phyloP scores from a whole-genome alignment of 1,284 basidiomycete species.

The Leccinum pachyderme region DNA sequence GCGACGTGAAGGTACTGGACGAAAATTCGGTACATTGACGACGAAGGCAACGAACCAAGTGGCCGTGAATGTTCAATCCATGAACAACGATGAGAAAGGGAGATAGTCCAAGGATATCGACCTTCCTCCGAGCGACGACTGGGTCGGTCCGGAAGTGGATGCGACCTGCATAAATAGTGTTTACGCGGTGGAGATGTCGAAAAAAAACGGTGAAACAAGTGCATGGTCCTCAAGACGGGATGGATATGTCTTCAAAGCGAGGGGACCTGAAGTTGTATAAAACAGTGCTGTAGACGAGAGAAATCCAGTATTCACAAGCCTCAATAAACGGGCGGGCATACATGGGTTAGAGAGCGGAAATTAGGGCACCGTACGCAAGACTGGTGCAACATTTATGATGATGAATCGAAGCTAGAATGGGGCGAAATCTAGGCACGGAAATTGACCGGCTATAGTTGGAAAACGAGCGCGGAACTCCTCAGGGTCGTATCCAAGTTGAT shows the following conservation, averaged over 20 bases:
- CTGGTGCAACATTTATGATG: slow-evolving; percentile 33
- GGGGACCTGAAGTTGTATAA: slow-evolving; percentile 36
- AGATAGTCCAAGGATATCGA: slow-evolving; percentile 36
- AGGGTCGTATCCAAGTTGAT: slow-evolving; percentile 52
- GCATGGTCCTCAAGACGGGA: slow-evolving; percentile 48
- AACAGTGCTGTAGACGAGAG: slow-evolving; percentile 27
- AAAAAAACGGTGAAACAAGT: slow-evolving; percentile 28
- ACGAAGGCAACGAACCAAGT: slow-evolving; percentile 28
- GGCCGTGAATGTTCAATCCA: slow-evolving; percentile 37
- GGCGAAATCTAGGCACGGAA: slow-evolving; percentile 27
- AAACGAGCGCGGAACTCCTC: slow-evolving; percentile 23
- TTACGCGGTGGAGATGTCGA: slow-evolving; percentile 35
- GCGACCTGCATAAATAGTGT: slow-evolving; percentile 34
- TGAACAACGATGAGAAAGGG: slow-evolving; percentile 33
- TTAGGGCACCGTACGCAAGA: slow-evolving; percentile 30
- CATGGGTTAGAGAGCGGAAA: slow-evolving; percentile 36
- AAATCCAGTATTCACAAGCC: slow-evolving; percentile 38
- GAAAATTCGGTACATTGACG: slow-evolving; percentile 36
- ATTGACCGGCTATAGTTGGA: slow-evolving; percentile 21
- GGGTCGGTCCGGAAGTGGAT: slow-evolving; percentile 18
- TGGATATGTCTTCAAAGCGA: slow-evolving; percentile 59
- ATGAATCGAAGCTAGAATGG: slow-evolving; percentile 12
- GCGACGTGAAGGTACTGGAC: slow-evolving; percentile 32
- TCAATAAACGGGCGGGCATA: slow-evolving; percentile 33
- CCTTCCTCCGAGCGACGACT: slow-evolving; percentile 24